Base-by-base conservation (phyloP, 345 rosid genomes). In the Citrus medica region DNA sequence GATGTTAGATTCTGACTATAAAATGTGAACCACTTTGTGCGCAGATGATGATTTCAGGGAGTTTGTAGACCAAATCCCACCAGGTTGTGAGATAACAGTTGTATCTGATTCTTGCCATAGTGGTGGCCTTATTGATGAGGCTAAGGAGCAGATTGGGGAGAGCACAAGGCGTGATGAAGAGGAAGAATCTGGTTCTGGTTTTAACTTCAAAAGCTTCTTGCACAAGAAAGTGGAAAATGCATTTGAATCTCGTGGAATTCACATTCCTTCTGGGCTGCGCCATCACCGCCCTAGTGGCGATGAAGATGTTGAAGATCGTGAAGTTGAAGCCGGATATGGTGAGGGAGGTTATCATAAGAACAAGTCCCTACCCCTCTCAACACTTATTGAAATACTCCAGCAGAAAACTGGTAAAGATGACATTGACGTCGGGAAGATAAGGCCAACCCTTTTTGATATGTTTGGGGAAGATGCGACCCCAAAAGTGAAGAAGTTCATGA, bases 61-160 rank as follows among this genome's bases (percentile, higher is more conserved):
- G 5, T 83, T 89, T 64, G 98, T 95, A 81, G 92, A 95, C 70
- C 81, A 82, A 74, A 85, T 91, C 24, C 98, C 94, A 4, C 78
- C 81, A 42, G 97, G 93, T 35, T 88, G 90, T 72, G 79, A 78
- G 68, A 73, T 95, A 59, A 93, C 98, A 32, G 80, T 95, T 68
- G 94, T 95, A 46, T 92, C 98, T 17, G 99, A 95, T 79, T 92
- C 99, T 62, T 95, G 98, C 80, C 98, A 95, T 56, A 95, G 99
- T 58, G 99, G 98, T 8, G 99, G 99, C 6, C 93, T 95, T 56
- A 93, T 95, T 7, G 98, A 93, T 70, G 92, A 92, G 80, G 90
- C 99, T 75, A 91, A 93, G 67, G 99, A 96, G 85, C 98, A 96
- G 81, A 94, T 96, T 14, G 98, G 99, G 56, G 94, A 95, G 78